Evolutionary conservation across 176 grass and related monocot species (phyloP).

Genomic region (Secale cereale): DNA sequence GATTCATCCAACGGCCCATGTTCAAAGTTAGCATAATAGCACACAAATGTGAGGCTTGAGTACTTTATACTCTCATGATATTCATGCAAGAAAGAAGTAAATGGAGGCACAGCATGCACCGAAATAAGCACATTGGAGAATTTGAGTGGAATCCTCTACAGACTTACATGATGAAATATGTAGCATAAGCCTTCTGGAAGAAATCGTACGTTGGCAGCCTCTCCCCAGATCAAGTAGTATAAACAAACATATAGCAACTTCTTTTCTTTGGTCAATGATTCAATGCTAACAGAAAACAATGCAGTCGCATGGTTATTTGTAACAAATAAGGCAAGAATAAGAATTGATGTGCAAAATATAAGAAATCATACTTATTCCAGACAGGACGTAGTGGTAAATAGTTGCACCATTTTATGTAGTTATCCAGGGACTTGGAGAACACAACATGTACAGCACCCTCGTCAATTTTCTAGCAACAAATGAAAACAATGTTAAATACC

Average conservation of each 20-base stretch:
- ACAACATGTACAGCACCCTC: constrained; percentile 76
- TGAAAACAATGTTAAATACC: constrained; percentile 17
- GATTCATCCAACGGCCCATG: not conserved
- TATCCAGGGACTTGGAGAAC: constrained; percentile 79
- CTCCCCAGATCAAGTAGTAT: constrained; percentile 98
- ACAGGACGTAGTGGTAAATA: constrained; percentile 71
- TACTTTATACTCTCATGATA: not conserved
- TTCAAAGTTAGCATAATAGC: not conserved
- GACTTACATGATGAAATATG: constrained; percentile 96
- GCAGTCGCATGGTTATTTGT: constrained; percentile 18
- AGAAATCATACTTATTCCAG: constrained; percentile 68
- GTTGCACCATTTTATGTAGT: constrained; percentile 92
- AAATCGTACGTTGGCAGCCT: constrained; percentile 88
- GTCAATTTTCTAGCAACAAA: constrained; percentile 76
- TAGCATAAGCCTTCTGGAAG: constrained; percentile 94
- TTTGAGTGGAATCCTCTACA: constrained; percentile 8
- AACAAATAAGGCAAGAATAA: constrained; percentile 12
- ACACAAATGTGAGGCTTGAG: not conserved
- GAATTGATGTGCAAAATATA: not conserved
- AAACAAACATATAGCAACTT: constrained; percentile 88
- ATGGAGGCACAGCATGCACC: constrained; percentile 30
- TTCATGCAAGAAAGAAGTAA: not conserved
- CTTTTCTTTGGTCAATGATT: constrained; percentile 77
- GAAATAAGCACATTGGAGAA: not conserved
- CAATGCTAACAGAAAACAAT: constrained; percentile 46